Evolutionary conservation across 1,284 basidiomycete species (phyloP), one percentile per base, ranked within the genome.

Genomic region (Apiotrichum montevideense): DNA sequence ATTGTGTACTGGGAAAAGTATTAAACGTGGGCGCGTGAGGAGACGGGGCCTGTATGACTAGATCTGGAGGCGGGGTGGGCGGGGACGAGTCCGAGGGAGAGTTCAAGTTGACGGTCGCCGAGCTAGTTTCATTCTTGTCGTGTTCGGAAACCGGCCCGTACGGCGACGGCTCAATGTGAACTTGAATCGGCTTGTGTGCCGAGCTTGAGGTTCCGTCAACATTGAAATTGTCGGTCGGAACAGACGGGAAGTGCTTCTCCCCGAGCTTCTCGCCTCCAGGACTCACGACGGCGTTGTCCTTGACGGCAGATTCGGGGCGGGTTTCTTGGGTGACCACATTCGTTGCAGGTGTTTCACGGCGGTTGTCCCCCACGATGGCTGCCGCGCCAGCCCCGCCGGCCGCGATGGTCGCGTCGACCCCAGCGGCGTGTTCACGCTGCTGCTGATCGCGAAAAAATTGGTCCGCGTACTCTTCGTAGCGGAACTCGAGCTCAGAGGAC

Each of bases 101-200:
- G 15, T 5, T 39, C 14, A 49, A 29, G 8, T 49, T 37, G 47
- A 49, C 29, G 46, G n/a, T 9, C 9, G 7, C 8, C 10, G 46
- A 47, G 21, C 8, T 39, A 4, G 47, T 5, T 6, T 37, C 29
- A n/a, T 4, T 2, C 8, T 39, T 21, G 29, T 29, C n/a, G 33
- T 14, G 8, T 13, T 39, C 13, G 15, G 4, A 13, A 14, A 54
- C 14, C 4, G 46, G 46, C 1, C 60, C 60, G 32, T 52, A 52
- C 4, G 71, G 70, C 1, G 66, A 68, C 8, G 72, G 70, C 59
- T 75, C 73, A 46, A 75, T 46, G 13, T 72, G 64, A 9, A 73
- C 61, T 47, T 73, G 73, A 21, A 68, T 50, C 0, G 69, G 66
- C 39, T 63, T 58, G 40, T 54, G 46, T 2, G 45, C 32, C 41